A percentile compares a stretch with the other conserved stretches of the same genome.
Evolutionary conservation across 495 filamentous ascomycete species (phyloP).

Genomic region (Monascus purpureus): DNA sequence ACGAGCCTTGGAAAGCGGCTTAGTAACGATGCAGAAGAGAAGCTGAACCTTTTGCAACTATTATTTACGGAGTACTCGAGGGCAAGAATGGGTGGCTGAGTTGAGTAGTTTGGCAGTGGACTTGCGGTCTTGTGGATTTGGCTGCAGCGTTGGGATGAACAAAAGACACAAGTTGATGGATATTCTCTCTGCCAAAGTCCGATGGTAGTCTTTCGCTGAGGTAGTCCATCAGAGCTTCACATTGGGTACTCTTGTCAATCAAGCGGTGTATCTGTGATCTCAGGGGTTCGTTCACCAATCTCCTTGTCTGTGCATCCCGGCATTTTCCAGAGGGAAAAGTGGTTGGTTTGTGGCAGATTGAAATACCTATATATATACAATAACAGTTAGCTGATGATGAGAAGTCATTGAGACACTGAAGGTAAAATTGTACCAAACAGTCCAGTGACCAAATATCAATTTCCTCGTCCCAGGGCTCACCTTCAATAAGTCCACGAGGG

Average conservation of each 20-base stretch:
- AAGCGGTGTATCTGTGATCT: neutral
- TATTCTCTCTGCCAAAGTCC: slow-evolving; percentile 1
- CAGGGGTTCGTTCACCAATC: neutral
- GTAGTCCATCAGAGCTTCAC: neutral
- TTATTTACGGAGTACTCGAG: too few species aligned
- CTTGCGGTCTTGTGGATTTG: neutral
- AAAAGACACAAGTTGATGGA: slow-evolving; percentile 1
- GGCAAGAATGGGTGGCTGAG: neutral
- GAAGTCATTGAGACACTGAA: neutral
- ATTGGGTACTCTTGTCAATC: slow-evolving; percentile 1
- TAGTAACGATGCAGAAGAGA: too few species aligned
- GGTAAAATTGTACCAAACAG: slow-evolving; percentile 11
- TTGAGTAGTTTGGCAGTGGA: neutral
- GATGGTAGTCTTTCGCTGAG: neutral
- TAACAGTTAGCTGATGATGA: too few species aligned
- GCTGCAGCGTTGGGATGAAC: slow-evolving; percentile 1
- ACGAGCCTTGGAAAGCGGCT: too few species aligned
- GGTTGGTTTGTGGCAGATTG: slow-evolving; percentile 2
- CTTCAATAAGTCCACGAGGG: slow-evolving; percentile 16
- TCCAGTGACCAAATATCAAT: slow-evolving; percentile 20
- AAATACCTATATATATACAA: slow-evolving; percentile 1
- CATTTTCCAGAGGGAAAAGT: slow-evolving; percentile 2
- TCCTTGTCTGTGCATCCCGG: neutral
- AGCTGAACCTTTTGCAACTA: too few species aligned
- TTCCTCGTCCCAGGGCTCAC: slow-evolving; percentile 6